Evolutionary conservation across 2,329 filamentous ascomycete species (phyloP).

Genomic region (Colletotrichum sp.): DNA sequence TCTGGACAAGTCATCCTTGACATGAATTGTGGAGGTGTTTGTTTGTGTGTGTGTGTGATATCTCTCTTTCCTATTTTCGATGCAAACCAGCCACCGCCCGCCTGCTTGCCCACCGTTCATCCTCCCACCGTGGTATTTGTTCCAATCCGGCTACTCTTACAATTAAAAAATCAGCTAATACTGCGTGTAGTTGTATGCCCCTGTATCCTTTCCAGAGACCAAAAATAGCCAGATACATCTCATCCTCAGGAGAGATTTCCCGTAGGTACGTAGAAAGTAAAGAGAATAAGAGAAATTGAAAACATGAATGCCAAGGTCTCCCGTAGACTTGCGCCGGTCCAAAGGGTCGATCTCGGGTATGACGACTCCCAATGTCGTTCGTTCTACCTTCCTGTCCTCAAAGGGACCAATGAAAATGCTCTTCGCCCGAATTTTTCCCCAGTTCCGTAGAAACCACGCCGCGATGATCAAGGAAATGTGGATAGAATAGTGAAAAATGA

Average conservation of each 20-base stretch:
- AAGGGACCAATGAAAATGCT: slow-evolving; percentile 7
- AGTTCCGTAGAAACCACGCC: neutral
- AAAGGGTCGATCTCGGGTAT: neutral
- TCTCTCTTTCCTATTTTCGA: neutral
- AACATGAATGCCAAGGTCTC: neutral
- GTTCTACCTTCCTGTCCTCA: slow-evolving; percentile 9
- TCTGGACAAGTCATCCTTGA: neutral
- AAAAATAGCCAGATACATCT: neutral
- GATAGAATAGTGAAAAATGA: neutral
- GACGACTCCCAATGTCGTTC: neutral
- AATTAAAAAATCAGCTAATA: slow-evolving; percentile 10
- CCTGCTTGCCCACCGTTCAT: neutral
- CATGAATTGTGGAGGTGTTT: neutral
- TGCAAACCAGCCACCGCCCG: neutral
- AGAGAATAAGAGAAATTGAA: neutral
- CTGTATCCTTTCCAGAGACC: neutral
- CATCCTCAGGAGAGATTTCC: neutral
- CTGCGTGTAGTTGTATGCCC: neutral
- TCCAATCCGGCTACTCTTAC: slow-evolving; percentile 9
- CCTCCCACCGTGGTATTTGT: neutral
- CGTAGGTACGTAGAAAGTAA: neutral
- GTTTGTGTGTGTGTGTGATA: neutral
- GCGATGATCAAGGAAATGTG: neutral
- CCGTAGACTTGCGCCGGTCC: neutral
- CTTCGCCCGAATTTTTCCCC: neutral